Evolutionary conservation across 495 filamentous ascomycete genomes (phyloP).

Genomic region (Staphylotrichum tortipilum): DNA sequence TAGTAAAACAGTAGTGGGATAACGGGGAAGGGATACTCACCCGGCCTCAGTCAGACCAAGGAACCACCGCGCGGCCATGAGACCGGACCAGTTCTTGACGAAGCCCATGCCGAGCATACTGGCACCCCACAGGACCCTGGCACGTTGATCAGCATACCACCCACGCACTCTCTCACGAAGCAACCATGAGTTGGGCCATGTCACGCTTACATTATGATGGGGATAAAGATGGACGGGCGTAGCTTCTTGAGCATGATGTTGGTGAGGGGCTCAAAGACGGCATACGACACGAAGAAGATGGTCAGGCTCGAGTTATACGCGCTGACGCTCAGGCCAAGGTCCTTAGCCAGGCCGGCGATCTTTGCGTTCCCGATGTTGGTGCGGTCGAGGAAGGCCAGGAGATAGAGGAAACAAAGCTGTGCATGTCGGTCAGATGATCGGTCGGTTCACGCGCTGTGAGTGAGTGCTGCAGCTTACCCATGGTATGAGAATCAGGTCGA

Average conservation of each 20-base stretch:
- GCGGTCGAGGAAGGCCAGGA: slow-evolving; percentile 76
- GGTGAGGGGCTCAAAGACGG: slow-evolving; percentile 76
- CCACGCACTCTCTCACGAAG: not conserved
- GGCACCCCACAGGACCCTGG: slow-evolving; percentile 56
- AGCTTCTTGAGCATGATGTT: slow-evolving; percentile 78
- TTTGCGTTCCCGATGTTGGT: slow-evolving; percentile 86
- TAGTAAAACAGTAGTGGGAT: too few species aligned
- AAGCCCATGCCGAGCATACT: slow-evolving; percentile 82
- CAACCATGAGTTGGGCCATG: slow-evolving; percentile 29
- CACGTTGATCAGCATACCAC: slow-evolving; percentile 11
- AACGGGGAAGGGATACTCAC: too few species aligned
- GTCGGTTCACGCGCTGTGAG: too few species aligned
- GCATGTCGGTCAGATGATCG: too few species aligned
- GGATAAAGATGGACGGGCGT: slow-evolving; percentile 48
- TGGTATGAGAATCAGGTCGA: slow-evolving; percentile 64
- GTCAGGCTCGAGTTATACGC: slow-evolving; percentile 68
- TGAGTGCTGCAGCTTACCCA: slow-evolving; percentile 42
- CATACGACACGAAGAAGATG: slow-evolving; percentile 90
- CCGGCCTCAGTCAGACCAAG: slow-evolving; percentile 79
- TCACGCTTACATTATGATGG: slow-evolving; percentile 66
- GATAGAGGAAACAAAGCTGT: slow-evolving; percentile 73
- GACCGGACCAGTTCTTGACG: slow-evolving; percentile 63
- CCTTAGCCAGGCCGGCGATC: slow-evolving; percentile 59
- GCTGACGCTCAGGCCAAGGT: slow-evolving; percentile 48
- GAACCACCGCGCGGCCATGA: slow-evolving; percentile 80